Evolutionary conservation across 768 basidiomycete genomes (phyloP).

Genomic region (Termitomyces sp.): DNA sequence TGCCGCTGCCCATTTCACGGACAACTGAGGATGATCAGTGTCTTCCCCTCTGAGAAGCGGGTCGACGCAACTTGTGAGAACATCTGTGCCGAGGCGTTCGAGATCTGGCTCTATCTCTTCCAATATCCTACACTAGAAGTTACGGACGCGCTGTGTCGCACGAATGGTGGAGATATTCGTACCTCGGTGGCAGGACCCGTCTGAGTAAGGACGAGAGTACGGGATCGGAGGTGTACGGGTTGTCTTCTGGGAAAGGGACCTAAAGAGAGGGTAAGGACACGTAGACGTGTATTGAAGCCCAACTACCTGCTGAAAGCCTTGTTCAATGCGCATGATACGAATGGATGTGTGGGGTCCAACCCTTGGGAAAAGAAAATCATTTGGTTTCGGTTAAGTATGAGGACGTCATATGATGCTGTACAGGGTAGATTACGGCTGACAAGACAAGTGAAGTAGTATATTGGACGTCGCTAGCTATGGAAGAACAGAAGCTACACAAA

Average conservation of each 20-base stretch:
- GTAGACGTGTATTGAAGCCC: neutral
- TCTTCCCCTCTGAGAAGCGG: neutral
- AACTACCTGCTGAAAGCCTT: slow-evolving; percentile 59
- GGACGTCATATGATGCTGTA: neutral
- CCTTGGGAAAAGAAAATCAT: neutral
- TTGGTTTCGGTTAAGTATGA: neutral
- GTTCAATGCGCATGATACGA: slow-evolving; percentile 49
- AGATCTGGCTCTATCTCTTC: slow-evolving; percentile 56
- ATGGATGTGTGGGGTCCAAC: neutral
- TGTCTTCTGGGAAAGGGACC: slow-evolving; percentile 49
- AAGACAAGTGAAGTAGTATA: too few species aligned
- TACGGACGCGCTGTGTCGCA: neutral
- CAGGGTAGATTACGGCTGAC: too few species aligned
- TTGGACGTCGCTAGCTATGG: too few species aligned
- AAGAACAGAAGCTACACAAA: too few species aligned
- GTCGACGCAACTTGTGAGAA: slow-evolving; percentile 39
- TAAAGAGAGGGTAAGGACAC: slow-evolving; percentile 14
- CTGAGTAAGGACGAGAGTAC: slow-evolving; percentile 57
- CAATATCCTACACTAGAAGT: slow-evolving; percentile 27
- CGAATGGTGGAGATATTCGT: slow-evolving; percentile 2
- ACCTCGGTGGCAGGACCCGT: slow-evolving; percentile 47
- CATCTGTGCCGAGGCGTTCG: slow-evolving; percentile 49
- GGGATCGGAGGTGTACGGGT: slow-evolving; percentile 57
- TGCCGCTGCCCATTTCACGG: slow-evolving; percentile 40
- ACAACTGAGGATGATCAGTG: slow-evolving; percentile 33